These are phyloP conservation scores for Sindora glabra DNA, from an alignment of 306 rosid genomes.

Conservation along the genomic window DNA sequence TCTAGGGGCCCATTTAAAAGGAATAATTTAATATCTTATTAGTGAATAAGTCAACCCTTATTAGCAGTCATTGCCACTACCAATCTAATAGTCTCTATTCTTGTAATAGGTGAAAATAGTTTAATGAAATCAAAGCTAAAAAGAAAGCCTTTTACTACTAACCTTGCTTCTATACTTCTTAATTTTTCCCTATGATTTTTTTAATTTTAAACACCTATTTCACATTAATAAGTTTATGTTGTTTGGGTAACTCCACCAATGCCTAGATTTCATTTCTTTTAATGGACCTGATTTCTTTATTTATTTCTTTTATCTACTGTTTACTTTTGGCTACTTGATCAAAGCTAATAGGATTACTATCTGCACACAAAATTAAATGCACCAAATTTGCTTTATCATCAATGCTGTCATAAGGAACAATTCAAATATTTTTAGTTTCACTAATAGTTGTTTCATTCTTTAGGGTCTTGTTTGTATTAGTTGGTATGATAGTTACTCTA, in stretches of 20 bases:
- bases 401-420: not conserved
- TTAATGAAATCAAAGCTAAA: too few species aligned
- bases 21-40: not conserved
- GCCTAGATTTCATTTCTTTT: not conserved
- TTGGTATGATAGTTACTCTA: not conserved
- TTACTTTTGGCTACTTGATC: not conserved
- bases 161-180: not conserved
- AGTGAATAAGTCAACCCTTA: not conserved
- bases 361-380: not conserved
- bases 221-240: not conserved
- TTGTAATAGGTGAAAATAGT: not conserved
- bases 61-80: not conserved
- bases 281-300: not conserved
- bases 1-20: not conserved
- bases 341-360: not conserved
- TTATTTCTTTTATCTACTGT: not conserved
- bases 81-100: not conserved
- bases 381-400: not conserved
- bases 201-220: not conserved
- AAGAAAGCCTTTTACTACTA: not conserved
- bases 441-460: not conserved
- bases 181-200: not conserved
- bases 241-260: not conserved
- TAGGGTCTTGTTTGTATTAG: not conserved
- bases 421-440: not conserved